Percentiles rank a stretch among this genome's conserved stretches.
Evolutionary conservation across 1,284 basidiomycete species (phyloP).

Genomic region (Cutaneotrichosporon spelunceum): DNA sequence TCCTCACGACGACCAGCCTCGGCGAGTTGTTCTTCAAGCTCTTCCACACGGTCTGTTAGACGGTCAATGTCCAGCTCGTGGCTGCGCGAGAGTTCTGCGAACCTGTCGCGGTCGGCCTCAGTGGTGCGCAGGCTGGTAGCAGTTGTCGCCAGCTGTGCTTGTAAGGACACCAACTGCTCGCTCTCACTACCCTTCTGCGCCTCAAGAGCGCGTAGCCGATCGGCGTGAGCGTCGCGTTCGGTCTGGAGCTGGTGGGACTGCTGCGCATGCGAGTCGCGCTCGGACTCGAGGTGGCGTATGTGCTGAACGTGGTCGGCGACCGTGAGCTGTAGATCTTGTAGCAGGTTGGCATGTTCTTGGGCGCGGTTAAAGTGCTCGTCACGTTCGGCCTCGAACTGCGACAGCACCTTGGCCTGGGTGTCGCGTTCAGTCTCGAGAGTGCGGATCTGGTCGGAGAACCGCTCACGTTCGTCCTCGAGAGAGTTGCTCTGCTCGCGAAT

Average conservation of each 20-base stretch:
- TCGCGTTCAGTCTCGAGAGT: slow-evolving; percentile 27
- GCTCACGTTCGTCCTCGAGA: background rate
- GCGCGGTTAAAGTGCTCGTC: slow-evolving; percentile 17
- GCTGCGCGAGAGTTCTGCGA: slow-evolving; percentile 4
- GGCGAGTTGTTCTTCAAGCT: slow-evolving; percentile 45
- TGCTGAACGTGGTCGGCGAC: slow-evolving; percentile 3
- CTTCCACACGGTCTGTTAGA: slow-evolving; percentile 27
- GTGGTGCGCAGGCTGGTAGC: slow-evolving; percentile 6
- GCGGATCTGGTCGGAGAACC: slow-evolving; percentile 1
- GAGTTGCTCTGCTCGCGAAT: background rate
- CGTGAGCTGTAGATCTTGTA: background rate
- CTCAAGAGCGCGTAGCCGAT: slow-evolving; percentile 11
- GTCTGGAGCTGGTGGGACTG: slow-evolving; percentile 2
- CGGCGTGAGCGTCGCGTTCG: slow-evolving; percentile 8
- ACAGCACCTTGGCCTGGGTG: background rate
- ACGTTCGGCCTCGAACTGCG: slow-evolving; percentile 12
- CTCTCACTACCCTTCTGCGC: background rate
- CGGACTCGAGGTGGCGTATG: slow-evolving; percentile 11
- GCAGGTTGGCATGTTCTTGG: background rate
- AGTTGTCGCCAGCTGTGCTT: background rate
- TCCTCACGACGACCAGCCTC: slow-evolving; percentile 44
- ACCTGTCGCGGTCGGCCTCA: slow-evolving; percentile 17
- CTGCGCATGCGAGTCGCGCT: slow-evolving; percentile 2
- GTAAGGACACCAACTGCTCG: background rate
- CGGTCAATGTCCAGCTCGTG: slow-evolving; percentile 26